Evolutionary conservation across 768 basidiomycete genomes (phyloP).

Genomic region (Podaxis sp.): DNA sequence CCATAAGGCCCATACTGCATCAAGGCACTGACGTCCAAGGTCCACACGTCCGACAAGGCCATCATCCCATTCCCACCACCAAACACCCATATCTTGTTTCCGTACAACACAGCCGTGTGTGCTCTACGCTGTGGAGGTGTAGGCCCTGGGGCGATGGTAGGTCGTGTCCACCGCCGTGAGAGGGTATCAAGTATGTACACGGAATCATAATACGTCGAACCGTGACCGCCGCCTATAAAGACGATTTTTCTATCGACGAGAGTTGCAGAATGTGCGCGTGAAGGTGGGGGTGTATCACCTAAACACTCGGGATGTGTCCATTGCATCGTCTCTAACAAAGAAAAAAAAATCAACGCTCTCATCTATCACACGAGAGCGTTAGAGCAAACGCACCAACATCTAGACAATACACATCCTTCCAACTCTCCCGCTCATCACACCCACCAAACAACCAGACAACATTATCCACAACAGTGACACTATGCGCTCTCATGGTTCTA

Average conservation of each 20-base stretch:
- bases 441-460: conserved; percentile 89
- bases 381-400: conserved; percentile 62
- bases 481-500: conserved; percentile 78
- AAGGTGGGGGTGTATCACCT: conserved; percentile 81
- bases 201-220: conserved; percentile 77
- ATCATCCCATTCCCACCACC: conserved; percentile 92
- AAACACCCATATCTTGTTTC: conserved; percentile 77
- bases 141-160: conserved; percentile 36
- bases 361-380: too few relatives aligned
- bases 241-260: conserved; percentile 79
- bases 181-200: conserved; percentile 83
- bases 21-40: conserved; percentile 54
- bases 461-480: conserved; percentile 79
- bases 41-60: conserved; percentile 92
- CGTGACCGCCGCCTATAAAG: conserved; percentile 87
- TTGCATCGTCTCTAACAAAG: conserved; percentile 75
- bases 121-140: conserved; percentile 75
- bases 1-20: conserved; percentile 11
- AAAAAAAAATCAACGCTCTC: not conserved
- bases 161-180: conserved; percentile 64
- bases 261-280: conserved; percentile 86
- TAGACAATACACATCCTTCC: conserved; percentile 79
- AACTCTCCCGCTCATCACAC: conserved; percentile 77
- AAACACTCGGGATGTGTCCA: conserved; percentile 79
- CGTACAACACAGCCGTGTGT: conserved; percentile 79